Base-by-base conservation (phyloP, 805 yeast species). In the Metschnikowia lunata region DNA sequence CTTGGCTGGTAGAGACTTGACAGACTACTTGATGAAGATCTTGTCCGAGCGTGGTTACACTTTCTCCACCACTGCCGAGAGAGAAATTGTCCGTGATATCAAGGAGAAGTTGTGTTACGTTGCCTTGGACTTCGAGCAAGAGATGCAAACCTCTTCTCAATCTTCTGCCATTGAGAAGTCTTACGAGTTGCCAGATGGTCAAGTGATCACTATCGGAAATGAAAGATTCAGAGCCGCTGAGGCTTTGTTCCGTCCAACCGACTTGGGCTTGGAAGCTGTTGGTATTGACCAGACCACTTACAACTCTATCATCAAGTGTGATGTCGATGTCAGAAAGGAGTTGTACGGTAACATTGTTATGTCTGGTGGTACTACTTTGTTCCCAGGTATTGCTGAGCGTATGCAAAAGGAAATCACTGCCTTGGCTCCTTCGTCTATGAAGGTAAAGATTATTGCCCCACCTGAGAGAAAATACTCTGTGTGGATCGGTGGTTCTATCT, bases 361-460 rank as follows among this genome's bases (percentile, higher is more conserved):
- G 93, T 90, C 98, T 60, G 99, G 99, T 82, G 99, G 99, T 86
- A 90, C 98, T 64, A 93, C 99, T 62, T 89, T 93, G 98, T 93
- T 89, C 96, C 97, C 97, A 76, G 99, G 99, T 80, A 90, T 93
- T 74, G 97, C 97, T 74, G 98, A 93, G 83, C 91, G 99, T 82
- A 88, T 93, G 96, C 98, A 91, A 82, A 91, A 91, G 88, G 99
- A 93, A 80, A 89, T 93, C 67, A 88, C 97, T 62, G 96, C 97
- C 63, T 84, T 93, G 79, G 99, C 99, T 69, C 98, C 98, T 75
- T 88, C 97, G 61, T 88, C 97, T 52, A 93, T 93, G 97, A 93
- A 93, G 89, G 96, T 93, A 69, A 93, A 93, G 86, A 90, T 93
- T 71, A 86, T 86, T 71, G 99, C 99, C 71, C 97, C 98, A 60